Evolutionary conservation across 805 yeast genomes (phyloP), one percentile per base, ranked within the genome.

Genomic region (Monosporozyma siamensis): DNA sequence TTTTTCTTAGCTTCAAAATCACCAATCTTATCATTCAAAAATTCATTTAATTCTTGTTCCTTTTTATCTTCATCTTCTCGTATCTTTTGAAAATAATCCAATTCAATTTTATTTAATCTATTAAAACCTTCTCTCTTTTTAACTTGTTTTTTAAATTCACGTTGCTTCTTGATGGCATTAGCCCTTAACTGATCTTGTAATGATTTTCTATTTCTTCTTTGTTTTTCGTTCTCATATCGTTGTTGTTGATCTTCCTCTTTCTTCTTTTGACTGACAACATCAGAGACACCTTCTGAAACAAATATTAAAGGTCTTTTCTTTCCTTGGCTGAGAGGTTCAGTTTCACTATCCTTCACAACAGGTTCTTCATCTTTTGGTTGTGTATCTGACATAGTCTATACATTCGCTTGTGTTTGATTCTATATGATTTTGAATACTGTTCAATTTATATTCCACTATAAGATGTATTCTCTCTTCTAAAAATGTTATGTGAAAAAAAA

Each of bases 121-220:
- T 58, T 61, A 40, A 58, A 53, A n/a, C 54, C 48, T 35, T 61
- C 63, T 11, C 50, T 45, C 22, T 58, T 53, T 38, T 48, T 48
- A 11, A 56, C 56, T 10, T 44, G 41, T 2, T 43, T 47, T 24
- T 47, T 56, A 29, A 51, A 53, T 32, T 53, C 52, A 35, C 46
- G 50, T 40, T 57, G 59, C 37, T 56, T 59, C 21, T 43, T 46
- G 18, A 54, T 54, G 0, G 64, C 60, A 44, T 53, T 58, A 3
- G 47, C 44, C 34, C 61, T 41, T 25, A 61, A 46, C 35, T 61
- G 65, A 1, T 56, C 58, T 27, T 58, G 46, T n/a, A 61, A 44
- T 3, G 64, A 51, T 36, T 59, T 55, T 15, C 61, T 45, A 32
- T 48, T 51, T 24, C 50, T 44, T 25, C 50, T 46, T 34, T 50